Percentiles rank a stretch among this genome's conserved stretches.
Conservation (phyloP, 192 early-diverging fungal genomes). For the Mortierella claussenii region DNA sequence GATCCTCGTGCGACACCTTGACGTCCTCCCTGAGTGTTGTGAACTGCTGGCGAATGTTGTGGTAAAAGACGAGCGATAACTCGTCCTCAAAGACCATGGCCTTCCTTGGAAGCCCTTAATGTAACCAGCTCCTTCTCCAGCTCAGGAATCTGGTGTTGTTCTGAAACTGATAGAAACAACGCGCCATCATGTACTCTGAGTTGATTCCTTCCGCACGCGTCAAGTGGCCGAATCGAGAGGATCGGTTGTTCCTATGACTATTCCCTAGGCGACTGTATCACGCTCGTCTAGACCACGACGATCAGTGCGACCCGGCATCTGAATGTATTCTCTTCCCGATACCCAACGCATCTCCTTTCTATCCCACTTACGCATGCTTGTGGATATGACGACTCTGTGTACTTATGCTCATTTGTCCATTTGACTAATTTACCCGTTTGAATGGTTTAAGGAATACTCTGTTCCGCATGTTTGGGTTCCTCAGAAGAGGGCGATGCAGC, state of each 20-base stretch:
- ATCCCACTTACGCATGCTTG: slow-evolving; percentile 91
- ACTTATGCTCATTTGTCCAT: too few species aligned
- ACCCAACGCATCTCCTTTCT: slow-evolving; percentile 85
- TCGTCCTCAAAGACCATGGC: slow-evolving; percentile 76
- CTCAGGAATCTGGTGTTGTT: slow-evolving; percentile 83
- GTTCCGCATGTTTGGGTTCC: too few species aligned
- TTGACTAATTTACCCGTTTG: too few species aligned
- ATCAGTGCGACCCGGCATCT: slow-evolving; percentile 98
- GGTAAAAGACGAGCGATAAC: slow-evolving; percentile 74
- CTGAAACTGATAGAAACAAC: slow-evolving; percentile 94
- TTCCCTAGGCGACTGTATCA: slow-evolving; percentile 89
- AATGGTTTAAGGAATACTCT: too few species aligned
- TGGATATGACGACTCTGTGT: slow-evolving; percentile 99
- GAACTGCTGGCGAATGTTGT: slow-evolving; percentile 79
- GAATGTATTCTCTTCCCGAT: slow-evolving; percentile 95
- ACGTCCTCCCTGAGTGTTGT: slow-evolving; percentile 73
- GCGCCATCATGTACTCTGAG: slow-evolving; percentile 91
- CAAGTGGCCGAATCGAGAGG: slow-evolving; percentile 90
- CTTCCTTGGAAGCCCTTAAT: slow-evolving; percentile 62
- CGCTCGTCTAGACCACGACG: slow-evolving; percentile 96
- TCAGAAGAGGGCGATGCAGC: too few species aligned
- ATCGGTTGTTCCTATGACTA: slow-evolving; percentile 87
- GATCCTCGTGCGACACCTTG: slow-evolving; percentile 62
- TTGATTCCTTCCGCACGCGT: slow-evolving; percentile 93
- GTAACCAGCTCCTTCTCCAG: slow-evolving; percentile 71